These are phyloP conservation scores for Gentiana dahurica DNA, from an alignment of 257 asterid genomes.

Conservation along the genomic window DNA sequence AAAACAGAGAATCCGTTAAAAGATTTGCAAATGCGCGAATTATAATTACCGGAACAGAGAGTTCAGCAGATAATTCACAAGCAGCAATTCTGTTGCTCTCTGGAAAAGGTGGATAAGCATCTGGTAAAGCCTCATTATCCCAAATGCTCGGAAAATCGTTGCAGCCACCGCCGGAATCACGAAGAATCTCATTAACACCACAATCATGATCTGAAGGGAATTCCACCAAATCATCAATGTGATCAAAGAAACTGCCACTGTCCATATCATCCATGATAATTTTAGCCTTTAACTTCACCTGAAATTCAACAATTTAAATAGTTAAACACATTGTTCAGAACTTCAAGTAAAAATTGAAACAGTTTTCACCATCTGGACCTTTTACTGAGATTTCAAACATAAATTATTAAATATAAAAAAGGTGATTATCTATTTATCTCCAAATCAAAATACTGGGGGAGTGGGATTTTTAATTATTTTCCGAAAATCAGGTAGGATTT, in stretches of 20 bases:
- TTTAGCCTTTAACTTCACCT: conserved; percentile 40
- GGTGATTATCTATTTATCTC: too few relatives aligned
- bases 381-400: too few relatives aligned
- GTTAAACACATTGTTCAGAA: too few relatives aligned
- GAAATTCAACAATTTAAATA: conserved; percentile 3
- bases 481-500: too few relatives aligned
- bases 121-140: conserved; percentile 46
- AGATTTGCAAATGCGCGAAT: background rate
- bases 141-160: conserved; percentile 58
- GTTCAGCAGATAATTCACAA: conserved; percentile 60
- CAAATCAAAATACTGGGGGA: too few relatives aligned
- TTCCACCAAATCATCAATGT: conserved; percentile 80
- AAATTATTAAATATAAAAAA: too few relatives aligned
- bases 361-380: too few relatives aligned
- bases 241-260: conserved; percentile 75
- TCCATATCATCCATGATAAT: conserved; percentile 59
- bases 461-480: too few relatives aligned
- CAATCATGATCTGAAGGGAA: conserved; percentile 64
- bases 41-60: conserved; percentile 77
- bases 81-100: conserved; percentile 25
- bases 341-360: too few relatives aligned
- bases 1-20: background rate
- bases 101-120: conserved; percentile 42
- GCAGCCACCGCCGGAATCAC: conserved; percentile 19
- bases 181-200: conserved; percentile 21